Percentiles rank a stretch among this genome's conserved stretches.
These are phyloP conservation scores for Mucor racemosus DNA, from an alignment of 371 early-diverging fungal species.

Conservation along the genomic window DNA sequence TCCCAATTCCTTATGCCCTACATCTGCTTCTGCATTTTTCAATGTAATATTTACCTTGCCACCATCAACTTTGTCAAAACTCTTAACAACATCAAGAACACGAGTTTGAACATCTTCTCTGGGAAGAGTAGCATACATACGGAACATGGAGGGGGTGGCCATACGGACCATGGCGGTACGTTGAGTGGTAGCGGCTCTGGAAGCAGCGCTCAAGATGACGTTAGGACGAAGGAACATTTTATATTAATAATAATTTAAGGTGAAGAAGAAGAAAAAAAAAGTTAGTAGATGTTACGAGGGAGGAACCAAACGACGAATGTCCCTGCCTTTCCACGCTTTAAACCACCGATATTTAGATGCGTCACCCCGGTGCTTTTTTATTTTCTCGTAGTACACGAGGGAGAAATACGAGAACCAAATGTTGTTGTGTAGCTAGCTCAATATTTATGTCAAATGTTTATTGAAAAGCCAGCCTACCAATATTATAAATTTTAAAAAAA, in stretches of 20 bases:
- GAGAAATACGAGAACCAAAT: no score
- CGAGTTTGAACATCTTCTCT: constrained; percentile 75
- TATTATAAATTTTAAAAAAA: no score
- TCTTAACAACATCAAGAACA: constrained; percentile 84
- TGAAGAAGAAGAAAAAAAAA: background rate
- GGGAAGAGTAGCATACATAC: constrained; percentile 63
- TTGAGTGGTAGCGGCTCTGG: constrained; percentile 33
- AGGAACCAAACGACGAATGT: background rate
- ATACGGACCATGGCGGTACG: constrained; percentile 28
- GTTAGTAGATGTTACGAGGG: background rate
- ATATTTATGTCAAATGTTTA: no score
- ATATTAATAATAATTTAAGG: constrained; percentile 1
- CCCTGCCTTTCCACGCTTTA: constrained; percentile 6
- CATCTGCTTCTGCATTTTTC: background rate
- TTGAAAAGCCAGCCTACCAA: no score
- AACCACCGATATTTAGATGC: constrained; percentile 2
- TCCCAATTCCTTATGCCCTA: background rate
- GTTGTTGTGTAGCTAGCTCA: no score
- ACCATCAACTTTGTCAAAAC: constrained; percentile 94
- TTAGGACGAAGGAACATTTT: constrained; percentile 31
- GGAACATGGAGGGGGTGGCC: constrained; percentile 34
- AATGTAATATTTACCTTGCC: constrained; percentile 71
- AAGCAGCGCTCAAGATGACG: constrained; percentile 41
- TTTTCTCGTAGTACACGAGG: background rate
- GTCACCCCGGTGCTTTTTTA: background rate